Base-by-base conservation (phyloP, 2,329 filamentous ascomycete genomes). In the Diaporthe longicolla region DNA sequence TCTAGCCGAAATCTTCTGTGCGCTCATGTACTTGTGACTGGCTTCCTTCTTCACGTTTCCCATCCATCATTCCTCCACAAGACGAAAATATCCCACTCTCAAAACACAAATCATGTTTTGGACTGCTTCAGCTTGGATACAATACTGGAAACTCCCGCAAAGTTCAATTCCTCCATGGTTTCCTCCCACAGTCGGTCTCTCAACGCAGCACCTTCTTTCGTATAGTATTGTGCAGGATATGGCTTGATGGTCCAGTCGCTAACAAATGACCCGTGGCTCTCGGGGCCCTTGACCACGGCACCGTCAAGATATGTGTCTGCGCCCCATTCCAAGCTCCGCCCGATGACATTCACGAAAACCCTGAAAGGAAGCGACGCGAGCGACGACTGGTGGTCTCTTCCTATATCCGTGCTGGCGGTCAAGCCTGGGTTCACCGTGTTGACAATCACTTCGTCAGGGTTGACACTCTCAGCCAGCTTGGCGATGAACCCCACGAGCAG, bases 241-340 rank as follows among this genome's bases (percentile, higher is more conserved):
- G 86, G 84, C 5, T 77, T 76, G 24, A 88, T 83, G 10, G 84
- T 79, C 82, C 86, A 88, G 63, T 85, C 84, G 82, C 85, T 87
- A 0, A 89, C 54, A 74, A 86, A 89, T 58, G 84, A 86, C 0
- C 87, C 87, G 77, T 90, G 88, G 0, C 85, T 86, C 77, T 89
- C 86, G 57, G 82, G 82, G 0, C 87, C 88, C 70, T 89, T 83
- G 0, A 81, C 80, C 0, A 85, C 80, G 0, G 79, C 80, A 0
- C 87, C 87, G 77, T 90, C 85, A 0, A 89, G 72, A 76, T 86
- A 88, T 0, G 83, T 85, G 59, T 83, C 84, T 1, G 86, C 87
- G 7, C 85, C 88, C 7, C 83, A 82, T 21, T 69, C n/a, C 48
- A 72, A 35, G 6, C n/a, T 69, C 32, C 71, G 40, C 9, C 52